Conservation (phyloP, 352 stramenopile species). For the Poterioochromonas sp. region DNA sequence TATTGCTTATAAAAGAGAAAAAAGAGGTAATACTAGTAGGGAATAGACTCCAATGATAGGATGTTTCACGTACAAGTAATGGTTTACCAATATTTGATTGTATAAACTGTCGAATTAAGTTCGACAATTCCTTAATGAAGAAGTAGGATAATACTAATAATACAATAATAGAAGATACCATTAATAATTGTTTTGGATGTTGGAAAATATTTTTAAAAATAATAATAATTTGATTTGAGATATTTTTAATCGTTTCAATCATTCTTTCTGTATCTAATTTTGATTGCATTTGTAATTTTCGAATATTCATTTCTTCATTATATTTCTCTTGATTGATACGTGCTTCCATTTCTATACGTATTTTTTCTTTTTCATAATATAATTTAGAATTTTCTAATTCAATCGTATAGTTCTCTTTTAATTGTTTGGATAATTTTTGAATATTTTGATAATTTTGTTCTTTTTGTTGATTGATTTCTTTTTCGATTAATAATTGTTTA, state of each 20-base stretch:
- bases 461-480: slow-evolving; percentile 29
- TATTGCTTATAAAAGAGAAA: slow-evolving; percentile 9
- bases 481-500: neutral
- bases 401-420: slow-evolving; percentile 36
- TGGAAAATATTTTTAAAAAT: slow-evolving; percentile 53
- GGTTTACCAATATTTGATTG: slow-evolving; percentile 35
- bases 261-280: slow-evolving; percentile 56
- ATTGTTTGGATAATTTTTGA: neutral
- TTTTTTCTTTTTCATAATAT: slow-evolving; percentile 15
- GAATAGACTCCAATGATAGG: slow-evolving; percentile 41
- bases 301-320: slow-evolving; percentile 82
- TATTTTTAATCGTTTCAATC: slow-evolving; percentile 71
- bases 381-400: slow-evolving; percentile 35
- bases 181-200: slow-evolving; percentile 32
- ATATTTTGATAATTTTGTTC: neutral
- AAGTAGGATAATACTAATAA: slow-evolving; percentile 45
- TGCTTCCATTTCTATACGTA: slow-evolving; percentile 52
- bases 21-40: neutral
- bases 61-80: slow-evolving; percentile 66
- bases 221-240: slow-evolving; percentile 69
- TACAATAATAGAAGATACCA: neutral
- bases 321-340: slow-evolving; percentile 80
- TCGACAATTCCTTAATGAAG: slow-evolving; percentile 40
- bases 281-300: slow-evolving; percentile 71
- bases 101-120: slow-evolving; percentile 28